Evolutionary conservation across 331 rosid species (phyloP), one percentile per base, ranked within the genome.

Genomic region (Cydonia oblonga): DNA sequence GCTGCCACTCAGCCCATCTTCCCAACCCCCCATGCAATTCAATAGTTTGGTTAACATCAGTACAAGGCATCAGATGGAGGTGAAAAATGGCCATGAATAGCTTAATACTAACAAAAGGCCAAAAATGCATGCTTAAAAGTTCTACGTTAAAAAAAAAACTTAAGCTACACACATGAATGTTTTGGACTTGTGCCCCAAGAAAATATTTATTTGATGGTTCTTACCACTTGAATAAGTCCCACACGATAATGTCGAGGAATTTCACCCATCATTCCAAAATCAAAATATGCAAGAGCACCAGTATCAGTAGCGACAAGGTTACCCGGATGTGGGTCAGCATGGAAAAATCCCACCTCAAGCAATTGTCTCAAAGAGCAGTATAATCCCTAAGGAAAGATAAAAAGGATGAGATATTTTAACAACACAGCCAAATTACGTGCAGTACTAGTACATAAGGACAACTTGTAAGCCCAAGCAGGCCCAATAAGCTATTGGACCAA

Each of bases 251-350:
- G 97, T 74, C 97, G 85, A 53, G 98, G 98, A 81, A 91, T 89
- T 77, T 93, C 97, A 70, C 98, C 98, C 96, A 89, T 91, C 98
- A 95, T 95, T 84, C 98, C 98, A 73, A 95, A 95, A 84, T 95
- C 96, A 82, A 91, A 95, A 83, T 95, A 91, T 35, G 92, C 96
- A 77, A 95, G 93, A 62, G 89, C 79, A 61, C 97, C 98, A 73
- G 81, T 82, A 23, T 79, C 78, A 26, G 81, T 79, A 5, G 97
- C 97, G 74, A 95, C 98, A 71, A 95, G 96, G 82, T 95, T 95
- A 77, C 98, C 98, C 4, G 98, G 98, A 89, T 91, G 98, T 53
- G 98, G 98, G 76, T 91, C 98, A 24, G 98, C 98, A 84, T 95
- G 98, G 80, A 91, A 95, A 78, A 76, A 89, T 33, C 97, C 98